phyloP scores from a whole-genome alignment of 2,329 filamentous ascomycete genomes.

The Paracoccidioides brasiliensis region DNA sequence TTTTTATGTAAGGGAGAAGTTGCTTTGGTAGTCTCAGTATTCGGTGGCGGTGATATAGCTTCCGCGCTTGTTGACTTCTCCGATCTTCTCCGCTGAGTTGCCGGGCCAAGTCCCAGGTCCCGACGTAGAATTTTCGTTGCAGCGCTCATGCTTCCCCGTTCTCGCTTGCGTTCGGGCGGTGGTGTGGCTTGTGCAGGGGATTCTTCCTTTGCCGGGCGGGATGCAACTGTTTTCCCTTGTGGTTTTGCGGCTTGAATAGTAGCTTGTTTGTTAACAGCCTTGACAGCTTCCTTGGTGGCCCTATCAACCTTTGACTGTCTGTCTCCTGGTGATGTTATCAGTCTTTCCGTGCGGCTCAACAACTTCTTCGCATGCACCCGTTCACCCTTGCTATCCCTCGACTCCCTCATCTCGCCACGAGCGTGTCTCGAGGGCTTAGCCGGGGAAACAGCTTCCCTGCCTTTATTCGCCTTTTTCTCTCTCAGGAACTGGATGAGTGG shows the following conservation, averaged over 20 bases:
- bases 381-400: conserved; percentile 29
- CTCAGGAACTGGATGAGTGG: conserved; percentile 80
- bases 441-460: conserved; percentile 27
- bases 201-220: conserved; percentile 8
- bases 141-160: conserved; percentile 40
- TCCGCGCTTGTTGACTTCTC: conserved; percentile 18
- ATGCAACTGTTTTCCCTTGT: conserved; percentile 16
- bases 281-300: conserved; percentile 48
- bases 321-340: conserved; percentile 15
- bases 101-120: conserved; percentile 44
- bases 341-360: conserved; percentile 27
- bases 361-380: conserved; percentile 32
- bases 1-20: not conserved
- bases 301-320: conserved; percentile 37
- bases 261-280: conserved; percentile 38
- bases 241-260: conserved; percentile 22
- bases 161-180: conserved; percentile 38
- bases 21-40: conserved; percentile 5
- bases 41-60: conserved; percentile 15
- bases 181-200: conserved; percentile 11
- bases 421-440: conserved; percentile 33
- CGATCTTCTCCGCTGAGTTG: conserved; percentile 26
- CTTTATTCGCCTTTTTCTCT: conserved; percentile 76
- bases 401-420: conserved; percentile 24
- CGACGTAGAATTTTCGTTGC: conserved; percentile 49